Base-by-base conservation (phyloP, 768 basidiomycete genomes). In the Grammothele lineata region DNA sequence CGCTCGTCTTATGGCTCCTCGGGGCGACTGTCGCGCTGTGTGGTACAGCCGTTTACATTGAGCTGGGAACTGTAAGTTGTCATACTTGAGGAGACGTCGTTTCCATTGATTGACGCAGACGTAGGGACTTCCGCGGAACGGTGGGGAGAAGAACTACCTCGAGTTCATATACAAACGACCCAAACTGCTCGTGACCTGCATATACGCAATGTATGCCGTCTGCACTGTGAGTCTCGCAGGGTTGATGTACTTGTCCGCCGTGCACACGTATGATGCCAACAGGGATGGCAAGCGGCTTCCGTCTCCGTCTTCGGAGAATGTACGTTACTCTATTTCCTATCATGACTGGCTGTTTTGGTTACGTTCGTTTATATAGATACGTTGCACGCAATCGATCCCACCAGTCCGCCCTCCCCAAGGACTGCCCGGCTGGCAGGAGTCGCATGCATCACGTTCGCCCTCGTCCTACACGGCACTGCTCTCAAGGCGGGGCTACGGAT, bases 131-230 rank as follows among this genome's bases (percentile, higher is more conserved):
- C 86, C 86, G 1, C 70, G 78, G 3, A 87, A 73, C 45, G 86
- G 86, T 1, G 86, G 82, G 2, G 85, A 87, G 68, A 87, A 87
- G 66, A 84, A 81, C 42, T 88, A 87, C 55, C 64, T 88, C 30
- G 83, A 86, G 51, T 85, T 73, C 58, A 75, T 86, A n/a, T 87
- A 77, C 62, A 68, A 75, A 37, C 70, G 70, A 3, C 86, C 85
- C 5, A 73, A 69, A 40, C 84, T 81, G 55, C 62, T 88, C 57
- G 70, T 67, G 12, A 81, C 82, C 4, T 86, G 81, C 54, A 57
- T 71, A 7, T 87, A 75, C 51, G 72, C 78, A 2, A 63, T 73
- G 15, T 86, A 84, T 57, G 71, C 76, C 1, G 55, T 84, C 4
- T 72, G 83, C 33, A 72, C 75, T 37, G 84, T 81, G 54, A 53